These are phyloP conservation scores for Pseudisothecium myosuroides DNA, from an alignment of 225 moss, liverwort and hornwort species.

Conservation along the genomic window DNA sequence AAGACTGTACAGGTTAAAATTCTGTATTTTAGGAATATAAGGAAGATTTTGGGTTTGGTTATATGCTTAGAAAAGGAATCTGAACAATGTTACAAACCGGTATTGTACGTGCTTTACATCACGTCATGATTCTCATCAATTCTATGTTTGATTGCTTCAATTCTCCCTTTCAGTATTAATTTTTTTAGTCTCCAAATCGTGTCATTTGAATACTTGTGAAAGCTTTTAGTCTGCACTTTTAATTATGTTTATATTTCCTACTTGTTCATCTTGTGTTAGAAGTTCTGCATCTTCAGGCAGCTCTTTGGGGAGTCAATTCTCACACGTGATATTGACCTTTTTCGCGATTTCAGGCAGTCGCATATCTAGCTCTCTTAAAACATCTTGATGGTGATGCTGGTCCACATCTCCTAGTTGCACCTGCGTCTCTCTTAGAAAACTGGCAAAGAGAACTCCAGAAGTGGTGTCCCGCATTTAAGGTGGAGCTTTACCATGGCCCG, in stretches of 20 bases:
- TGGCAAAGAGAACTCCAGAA: constrained; percentile 94
- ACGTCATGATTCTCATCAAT: neutral
- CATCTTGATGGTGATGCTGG: constrained; percentile 83
- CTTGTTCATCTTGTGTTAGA: neutral
- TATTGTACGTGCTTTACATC: neutral
- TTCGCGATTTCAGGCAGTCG: constrained; percentile 51
- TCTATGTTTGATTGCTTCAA: neutral
- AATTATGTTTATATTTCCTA: neutral
- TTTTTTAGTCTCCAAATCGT: neutral
- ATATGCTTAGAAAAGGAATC: neutral
- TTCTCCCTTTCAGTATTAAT: neutral
- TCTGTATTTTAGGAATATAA: neutral
- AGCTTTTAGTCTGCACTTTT: neutral
- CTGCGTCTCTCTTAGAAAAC: constrained; percentile 88
- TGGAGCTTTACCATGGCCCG: constrained; percentile 85
- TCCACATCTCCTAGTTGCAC: constrained; percentile 89
- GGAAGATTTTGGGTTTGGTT: neutral
- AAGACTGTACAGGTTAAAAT: constrained; percentile 77
- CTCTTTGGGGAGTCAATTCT: neutral
- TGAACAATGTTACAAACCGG: neutral
- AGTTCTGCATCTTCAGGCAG: neutral
- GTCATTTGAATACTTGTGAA: neutral
- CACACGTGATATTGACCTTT: neutral
- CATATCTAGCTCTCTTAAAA: constrained; percentile 79
- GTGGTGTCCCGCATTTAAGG: constrained; percentile 92